Percentiles rank a stretch among this genome's conserved stretches.
These are phyloP conservation scores for Leccinum rimulosum DNA, from an alignment of 768 basidiomycete species.

Conservation along the genomic window DNA sequence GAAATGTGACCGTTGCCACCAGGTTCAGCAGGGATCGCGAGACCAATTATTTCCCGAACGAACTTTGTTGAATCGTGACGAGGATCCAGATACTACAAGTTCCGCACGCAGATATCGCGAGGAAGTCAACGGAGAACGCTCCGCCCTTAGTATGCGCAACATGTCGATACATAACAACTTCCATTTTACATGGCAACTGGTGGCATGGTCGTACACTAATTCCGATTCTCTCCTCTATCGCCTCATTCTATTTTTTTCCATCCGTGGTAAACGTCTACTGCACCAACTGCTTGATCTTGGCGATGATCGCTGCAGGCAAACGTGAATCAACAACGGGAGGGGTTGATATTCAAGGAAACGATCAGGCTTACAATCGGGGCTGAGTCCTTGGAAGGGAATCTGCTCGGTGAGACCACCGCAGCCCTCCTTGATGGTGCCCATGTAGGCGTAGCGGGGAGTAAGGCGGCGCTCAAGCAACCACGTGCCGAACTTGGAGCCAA, in stretches of 20 bases:
- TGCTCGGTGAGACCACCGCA: conserved; percentile 80
- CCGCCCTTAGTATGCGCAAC: too few species aligned
- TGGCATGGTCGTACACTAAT: conserved; percentile 6
- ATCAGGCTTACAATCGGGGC: conserved; percentile 60
- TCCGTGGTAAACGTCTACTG: conserved; percentile 13
- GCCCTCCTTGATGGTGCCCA: conserved; percentile 76
- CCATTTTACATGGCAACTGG: neutral
- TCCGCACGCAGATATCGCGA: too few species aligned
- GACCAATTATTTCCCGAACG: too few species aligned
- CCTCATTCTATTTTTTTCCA: neutral
- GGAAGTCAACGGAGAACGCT: too few species aligned
- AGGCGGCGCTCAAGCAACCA: conserved; percentile 83
- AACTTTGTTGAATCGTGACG: too few species aligned
- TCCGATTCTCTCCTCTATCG: neutral
- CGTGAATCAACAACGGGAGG: neutral
- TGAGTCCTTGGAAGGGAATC: conserved; percentile 80
- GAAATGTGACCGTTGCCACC: too few species aligned
- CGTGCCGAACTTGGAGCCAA: conserved; percentile 81
- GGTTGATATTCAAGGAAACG: neutral
- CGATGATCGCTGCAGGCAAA: conserved; percentile 40
- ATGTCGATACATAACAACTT: neutral
- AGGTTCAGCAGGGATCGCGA: too few species aligned
- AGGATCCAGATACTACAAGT: too few species aligned
- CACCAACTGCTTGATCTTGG: conserved; percentile 43
- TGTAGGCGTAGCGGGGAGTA: conserved; percentile 78